Conservation (phyloP, 495 filamentous ascomycete species). For the Paragyromitra xinjiangensis region DNA sequence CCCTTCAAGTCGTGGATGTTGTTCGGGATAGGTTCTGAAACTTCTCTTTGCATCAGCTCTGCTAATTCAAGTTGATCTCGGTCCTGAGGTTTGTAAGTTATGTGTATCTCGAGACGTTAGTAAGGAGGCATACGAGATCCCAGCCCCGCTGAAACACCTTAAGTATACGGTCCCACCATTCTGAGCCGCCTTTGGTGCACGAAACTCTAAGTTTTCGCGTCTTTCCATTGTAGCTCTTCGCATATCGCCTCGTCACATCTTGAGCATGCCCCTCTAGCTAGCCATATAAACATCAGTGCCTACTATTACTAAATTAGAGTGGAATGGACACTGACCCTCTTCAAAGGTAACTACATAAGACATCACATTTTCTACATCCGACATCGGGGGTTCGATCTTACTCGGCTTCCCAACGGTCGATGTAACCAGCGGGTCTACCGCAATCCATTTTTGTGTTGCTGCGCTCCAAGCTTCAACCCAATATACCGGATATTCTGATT, state of each 20-base stretch:
- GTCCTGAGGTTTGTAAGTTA: conserved; percentile 59
- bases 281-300: conserved; percentile 10
- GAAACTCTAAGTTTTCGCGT: conserved; percentile 81
- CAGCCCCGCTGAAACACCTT: conserved; percentile 61
- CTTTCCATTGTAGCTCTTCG: conserved; percentile 86
- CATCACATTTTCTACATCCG: conserved; percentile 75
- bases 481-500: conserved; percentile 72
- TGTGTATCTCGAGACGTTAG: conserved; percentile 17
- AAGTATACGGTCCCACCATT: conserved; percentile 72
- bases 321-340: conserved; percentile 56
- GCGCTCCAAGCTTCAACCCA: conserved; percentile 93
- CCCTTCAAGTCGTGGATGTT: conserved; percentile 92
- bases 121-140: conserved; percentile 67
- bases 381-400: conserved; percentile 80
- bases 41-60: conserved; percentile 74
- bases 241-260: conserved; percentile 84
- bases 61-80: conserved; percentile 82
- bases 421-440: conserved; percentile 86
- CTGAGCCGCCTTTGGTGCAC: conserved; percentile 68
- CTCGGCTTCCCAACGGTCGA: conserved; percentile 74
- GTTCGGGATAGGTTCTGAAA: conserved; percentile 84
- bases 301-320: background rate
- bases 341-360: conserved; percentile 89
- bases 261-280: conserved; percentile 36
- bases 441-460: conserved; percentile 86